These are phyloP conservation scores for Penicillium sp. DNA, from an alignment of 2,329 filamentous ascomycete species.

Conservation along the genomic window DNA sequence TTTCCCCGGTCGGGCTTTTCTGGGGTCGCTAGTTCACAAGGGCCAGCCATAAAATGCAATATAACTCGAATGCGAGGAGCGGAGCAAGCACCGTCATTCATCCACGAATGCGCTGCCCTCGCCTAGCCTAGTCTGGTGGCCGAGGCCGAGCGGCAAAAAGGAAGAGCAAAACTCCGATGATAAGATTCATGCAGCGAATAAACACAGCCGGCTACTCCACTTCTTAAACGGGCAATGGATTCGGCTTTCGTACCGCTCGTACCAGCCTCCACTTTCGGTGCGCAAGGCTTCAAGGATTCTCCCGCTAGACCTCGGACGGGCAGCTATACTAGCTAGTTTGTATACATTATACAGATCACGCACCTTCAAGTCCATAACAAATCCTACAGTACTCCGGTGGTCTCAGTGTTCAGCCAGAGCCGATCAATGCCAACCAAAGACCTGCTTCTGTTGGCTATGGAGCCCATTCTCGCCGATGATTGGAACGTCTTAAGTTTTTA, in stretches of 20 bases:
- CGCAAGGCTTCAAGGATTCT: too few relatives aligned
- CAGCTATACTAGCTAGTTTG: neutral
- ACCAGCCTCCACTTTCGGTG: neutral
- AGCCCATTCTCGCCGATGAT: neutral
- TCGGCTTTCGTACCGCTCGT: neutral
- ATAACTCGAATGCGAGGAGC: neutral
- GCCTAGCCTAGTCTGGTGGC: neutral
- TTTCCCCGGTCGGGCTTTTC: neutral
- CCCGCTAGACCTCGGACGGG: too few relatives aligned
- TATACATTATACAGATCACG: neutral
- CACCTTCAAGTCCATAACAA: neutral
- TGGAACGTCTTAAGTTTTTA: neutral
- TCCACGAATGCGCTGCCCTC: neutral
- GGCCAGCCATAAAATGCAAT: neutral
- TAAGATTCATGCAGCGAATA: neutral
- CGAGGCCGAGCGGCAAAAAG: neutral
- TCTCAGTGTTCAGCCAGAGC: too few relatives aligned
- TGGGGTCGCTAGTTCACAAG: neutral
- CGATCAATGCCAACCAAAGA: neutral
- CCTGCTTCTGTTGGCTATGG: neutral
- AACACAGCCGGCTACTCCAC: neutral
- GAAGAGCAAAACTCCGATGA: neutral
- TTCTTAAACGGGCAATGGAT: conserved; percentile 1
- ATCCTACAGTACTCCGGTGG: too few relatives aligned
- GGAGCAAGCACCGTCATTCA: neutral